Conservation (phyloP, 805 yeast genomes). For the Lachancea lanzarotensis region DNA sequence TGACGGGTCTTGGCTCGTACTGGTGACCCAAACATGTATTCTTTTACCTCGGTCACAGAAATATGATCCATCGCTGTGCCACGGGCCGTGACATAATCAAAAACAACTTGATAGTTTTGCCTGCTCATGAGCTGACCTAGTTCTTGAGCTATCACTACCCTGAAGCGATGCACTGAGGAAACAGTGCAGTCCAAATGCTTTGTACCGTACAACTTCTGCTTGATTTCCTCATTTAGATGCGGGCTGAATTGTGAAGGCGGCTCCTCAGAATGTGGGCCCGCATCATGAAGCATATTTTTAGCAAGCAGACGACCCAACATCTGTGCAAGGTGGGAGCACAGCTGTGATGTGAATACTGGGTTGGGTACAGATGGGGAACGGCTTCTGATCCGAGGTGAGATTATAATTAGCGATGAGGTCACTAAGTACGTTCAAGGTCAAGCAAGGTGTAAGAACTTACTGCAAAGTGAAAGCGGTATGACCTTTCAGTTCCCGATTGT, state of each 20-base stretch:
- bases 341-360: not conserved
- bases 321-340: not conserved
- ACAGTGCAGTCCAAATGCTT: conserved; percentile 9
- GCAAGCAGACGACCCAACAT: conserved; percentile 16
- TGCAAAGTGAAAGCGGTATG: no score
- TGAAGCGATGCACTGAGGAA: conserved; percentile 18
- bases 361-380: not conserved
- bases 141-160: conserved; percentile 34
- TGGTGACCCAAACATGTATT: conserved; percentile 37
- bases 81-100: conserved; percentile 28
- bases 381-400: not conserved
- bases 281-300: conserved; percentile 10
- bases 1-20: conserved; percentile 26
- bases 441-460: no score
- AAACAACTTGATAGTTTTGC: conserved; percentile 30
- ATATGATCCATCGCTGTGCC: conserved; percentile 22
- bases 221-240: conserved; percentile 24
- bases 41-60: conserved; percentile 31
- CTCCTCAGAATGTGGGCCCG: conserved; percentile 1
- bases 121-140: conserved; percentile 33
- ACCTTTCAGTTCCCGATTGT: no score
- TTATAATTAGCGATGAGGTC: no score
- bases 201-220: conserved; percentile 25
- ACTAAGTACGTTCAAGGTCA: no score
- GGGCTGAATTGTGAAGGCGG: conserved; percentile 2